These are phyloP conservation scores for Rasamsonia emersonii DNA, from an alignment of 2,329 filamentous ascomycete species.

Conservation along the genomic window DNA sequence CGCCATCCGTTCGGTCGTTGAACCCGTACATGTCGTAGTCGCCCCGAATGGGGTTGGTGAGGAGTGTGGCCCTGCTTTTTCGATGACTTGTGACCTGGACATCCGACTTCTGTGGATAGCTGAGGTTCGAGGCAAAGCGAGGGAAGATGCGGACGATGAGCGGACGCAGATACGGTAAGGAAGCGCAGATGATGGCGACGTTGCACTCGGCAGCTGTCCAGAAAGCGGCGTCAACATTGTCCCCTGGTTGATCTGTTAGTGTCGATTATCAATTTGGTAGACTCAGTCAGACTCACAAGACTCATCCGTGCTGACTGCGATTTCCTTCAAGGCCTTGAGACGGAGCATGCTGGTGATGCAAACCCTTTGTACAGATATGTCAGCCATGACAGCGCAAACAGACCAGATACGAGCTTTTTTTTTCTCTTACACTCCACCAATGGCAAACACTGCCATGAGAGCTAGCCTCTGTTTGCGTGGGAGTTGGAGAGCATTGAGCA, in stretches of 20 bases:
- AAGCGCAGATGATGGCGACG: conserved; percentile 22
- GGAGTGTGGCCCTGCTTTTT: too few relatives aligned
- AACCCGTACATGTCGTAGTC: too few relatives aligned
- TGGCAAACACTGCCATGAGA: conserved; percentile 34
- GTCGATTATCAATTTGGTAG: too few relatives aligned
- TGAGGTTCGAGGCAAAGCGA: not conserved
- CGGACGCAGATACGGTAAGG: conserved; percentile 19
- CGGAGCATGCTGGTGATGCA: conserved; percentile 29
- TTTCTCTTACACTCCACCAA: conserved; percentile 28
- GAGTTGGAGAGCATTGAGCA: conserved; percentile 31
- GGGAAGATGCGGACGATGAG: conserved; percentile 22
- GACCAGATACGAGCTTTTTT: conserved; percentile 25
- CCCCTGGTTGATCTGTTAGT: not conserved
- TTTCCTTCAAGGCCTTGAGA: conserved; percentile 21
- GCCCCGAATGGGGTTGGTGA: too few relatives aligned
- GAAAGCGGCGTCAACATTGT: conserved; percentile 22
- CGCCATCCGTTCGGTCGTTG: not conserved
- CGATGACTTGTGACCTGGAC: too few relatives aligned
- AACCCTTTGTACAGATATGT: too few relatives aligned
- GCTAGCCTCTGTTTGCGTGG: conserved; percentile 34
- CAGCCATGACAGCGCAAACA: too few relatives aligned
- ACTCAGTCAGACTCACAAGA: conserved; percentile 21
- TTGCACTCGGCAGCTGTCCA: conserved; percentile 25
- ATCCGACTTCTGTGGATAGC: not conserved
- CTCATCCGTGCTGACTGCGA: conserved; percentile 24